Evolutionary conservation across 2,329 filamentous ascomycete species (phyloP).

Genomic region (Moelleriella libera): DNA sequence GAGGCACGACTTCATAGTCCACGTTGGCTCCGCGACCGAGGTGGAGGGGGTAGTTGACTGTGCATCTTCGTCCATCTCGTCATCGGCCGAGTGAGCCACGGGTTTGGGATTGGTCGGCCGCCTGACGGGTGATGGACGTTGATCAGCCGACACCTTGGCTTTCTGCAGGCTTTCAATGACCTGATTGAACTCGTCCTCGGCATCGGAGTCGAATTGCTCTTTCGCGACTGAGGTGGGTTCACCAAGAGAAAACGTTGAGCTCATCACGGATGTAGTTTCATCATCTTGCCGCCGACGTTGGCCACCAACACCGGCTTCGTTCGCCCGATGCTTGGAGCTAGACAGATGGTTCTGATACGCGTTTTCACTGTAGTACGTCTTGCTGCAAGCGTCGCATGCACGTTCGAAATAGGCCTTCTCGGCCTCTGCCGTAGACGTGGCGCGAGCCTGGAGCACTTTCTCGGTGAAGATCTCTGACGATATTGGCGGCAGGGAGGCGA

Average conservation of each 20-base stretch:
- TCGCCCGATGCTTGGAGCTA: conserved; percentile 71
- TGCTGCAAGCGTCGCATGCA: conserved; percentile 66
- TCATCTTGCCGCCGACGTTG: conserved; percentile 35
- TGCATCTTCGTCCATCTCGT: conserved; percentile 24
- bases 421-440: conserved; percentile 68
- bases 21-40: conserved; percentile 17
- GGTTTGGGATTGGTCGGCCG: conserved; percentile 37
- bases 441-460: conserved; percentile 86
- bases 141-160: conserved; percentile 46
- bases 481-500: conserved; percentile 80
- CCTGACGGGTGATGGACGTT: conserved; percentile 35
- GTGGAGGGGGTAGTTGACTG: conserved; percentile 25
- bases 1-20: conserved; percentile 50
- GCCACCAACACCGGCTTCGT: conserved; percentile 31
- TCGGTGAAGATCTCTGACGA: conserved; percentile 89
- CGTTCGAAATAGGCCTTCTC: conserved; percentile 84
- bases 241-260: conserved; percentile 81
- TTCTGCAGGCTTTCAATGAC: conserved; percentile 68
- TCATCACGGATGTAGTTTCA: conserved; percentile 69
- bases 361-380: conserved; percentile 94
- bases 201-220: conserved; percentile 47
- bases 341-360: conserved; percentile 85
- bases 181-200: conserved; percentile 61
- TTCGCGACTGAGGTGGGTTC: conserved; percentile 47
- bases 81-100: conserved; percentile 18